A percentile compares a stretch with the other conserved stretches of the same genome.
Evolutionary conservation across 306 rosid genomes (phyloP).

Genomic region (Castanea mollissima): DNA sequence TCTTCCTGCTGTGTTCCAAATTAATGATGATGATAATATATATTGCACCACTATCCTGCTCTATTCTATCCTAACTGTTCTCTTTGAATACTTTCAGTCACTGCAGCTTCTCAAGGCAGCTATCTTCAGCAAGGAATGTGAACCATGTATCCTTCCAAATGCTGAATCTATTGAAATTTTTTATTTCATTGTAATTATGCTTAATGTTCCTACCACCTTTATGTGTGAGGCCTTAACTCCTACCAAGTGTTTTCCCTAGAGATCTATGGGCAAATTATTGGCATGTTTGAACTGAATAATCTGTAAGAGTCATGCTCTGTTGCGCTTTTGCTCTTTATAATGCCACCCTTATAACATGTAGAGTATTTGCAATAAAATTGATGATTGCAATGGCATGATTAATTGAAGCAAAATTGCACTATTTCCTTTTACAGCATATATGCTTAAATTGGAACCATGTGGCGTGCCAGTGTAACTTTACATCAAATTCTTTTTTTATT

Average conservation of each 20-base stretch:
- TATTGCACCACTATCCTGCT: constrained; percentile 15
- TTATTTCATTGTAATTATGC: constrained; percentile 22
- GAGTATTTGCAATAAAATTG: constrained; percentile 17
- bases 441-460: background rate
- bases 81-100: constrained; percentile 65
- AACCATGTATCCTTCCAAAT: constrained; percentile 77
- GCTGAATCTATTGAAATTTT: constrained; percentile 19
- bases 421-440: constrained; percentile 14
- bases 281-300: constrained; percentile 97
- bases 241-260: constrained; percentile 85
- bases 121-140: constrained; percentile 76
- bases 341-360: constrained; percentile 17
- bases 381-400: constrained; percentile 10
- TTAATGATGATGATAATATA: background rate
- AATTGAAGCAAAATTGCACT: background rate
- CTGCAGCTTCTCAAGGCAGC: constrained; percentile 81
- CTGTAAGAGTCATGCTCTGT: constrained; percentile 57
- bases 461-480: constrained; percentile 12
- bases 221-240: constrained; percentile 52
- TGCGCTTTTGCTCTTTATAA: constrained; percentile 4
- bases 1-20: background rate
- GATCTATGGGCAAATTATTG: constrained; percentile 85
- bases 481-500: constrained; percentile 1
- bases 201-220: constrained; percentile 12
- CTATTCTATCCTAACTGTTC: constrained; percentile 15